Evolutionary conservation across 768 basidiomycete species (phyloP).

Genomic region (Boletus rex-veris): DNA sequence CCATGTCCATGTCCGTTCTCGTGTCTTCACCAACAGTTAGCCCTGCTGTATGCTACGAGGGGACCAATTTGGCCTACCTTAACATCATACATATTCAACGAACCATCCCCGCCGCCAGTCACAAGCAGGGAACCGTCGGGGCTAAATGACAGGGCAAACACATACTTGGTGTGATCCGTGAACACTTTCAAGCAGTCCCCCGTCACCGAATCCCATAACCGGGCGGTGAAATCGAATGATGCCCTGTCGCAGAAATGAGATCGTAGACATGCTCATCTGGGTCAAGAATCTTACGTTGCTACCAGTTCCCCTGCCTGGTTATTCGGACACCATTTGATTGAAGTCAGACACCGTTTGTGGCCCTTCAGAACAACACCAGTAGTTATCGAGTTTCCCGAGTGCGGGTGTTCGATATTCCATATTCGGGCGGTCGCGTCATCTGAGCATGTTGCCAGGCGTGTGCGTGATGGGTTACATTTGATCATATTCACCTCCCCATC

Average conservation of each 20-base stretch:
- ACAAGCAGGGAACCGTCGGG: slow-evolving; percentile 70
- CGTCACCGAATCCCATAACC: slow-evolving; percentile 78
- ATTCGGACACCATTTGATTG: slow-evolving; percentile 66
- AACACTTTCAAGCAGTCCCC: slow-evolving; percentile 74
- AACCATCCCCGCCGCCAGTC: slow-evolving; percentile 78
- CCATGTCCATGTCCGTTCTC: slow-evolving; percentile 61
- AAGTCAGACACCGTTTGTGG: slow-evolving; percentile 63
- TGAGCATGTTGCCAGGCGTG: slow-evolving; percentile 74
- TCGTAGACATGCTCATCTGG: background rate
- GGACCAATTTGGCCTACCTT: slow-evolving; percentile 47
- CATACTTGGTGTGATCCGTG: slow-evolving; percentile 63
- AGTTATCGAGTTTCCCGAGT: slow-evolving; percentile 22
- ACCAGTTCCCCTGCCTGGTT: slow-evolving; percentile 47
- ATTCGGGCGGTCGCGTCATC: slow-evolving; percentile 77
- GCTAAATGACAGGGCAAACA: slow-evolving; percentile 74
- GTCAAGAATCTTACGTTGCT: slow-evolving; percentile 57
- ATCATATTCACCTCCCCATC: slow-evolving; percentile 76
- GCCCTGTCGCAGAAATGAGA: slow-evolving; percentile 41
- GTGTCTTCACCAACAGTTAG: slow-evolving; percentile 34
- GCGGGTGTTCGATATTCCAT: slow-evolving; percentile 60
- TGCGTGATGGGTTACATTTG: slow-evolving; percentile 61
- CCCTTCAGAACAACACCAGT: slow-evolving; percentile 48
- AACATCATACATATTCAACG: slow-evolving; percentile 67
- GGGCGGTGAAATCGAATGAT: slow-evolving; percentile 77
- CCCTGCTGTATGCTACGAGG: background rate